These are phyloP conservation scores for Annulohypoxylon stygium DNA, from an alignment of 495 filamentous ascomycete genomes.

Conservation along the genomic window DNA sequence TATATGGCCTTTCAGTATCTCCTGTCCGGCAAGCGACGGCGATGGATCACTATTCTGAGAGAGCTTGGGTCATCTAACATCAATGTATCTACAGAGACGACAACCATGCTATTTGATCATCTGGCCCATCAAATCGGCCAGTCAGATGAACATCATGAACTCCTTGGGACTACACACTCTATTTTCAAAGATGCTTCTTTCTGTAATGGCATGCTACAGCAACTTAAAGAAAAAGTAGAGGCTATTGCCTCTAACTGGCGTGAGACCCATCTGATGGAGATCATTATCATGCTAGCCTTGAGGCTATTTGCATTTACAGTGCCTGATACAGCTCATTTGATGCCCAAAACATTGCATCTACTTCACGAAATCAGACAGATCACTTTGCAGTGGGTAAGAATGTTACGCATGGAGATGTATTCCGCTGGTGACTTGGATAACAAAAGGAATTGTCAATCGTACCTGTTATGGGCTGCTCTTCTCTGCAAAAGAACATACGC, in stretches of 20 bases:
- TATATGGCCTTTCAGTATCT: constrained; percentile 64
- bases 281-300: constrained; percentile 58
- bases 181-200: constrained; percentile 62
- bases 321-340: neutral
- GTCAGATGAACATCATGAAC: constrained; percentile 28
- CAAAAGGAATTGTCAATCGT: constrained; percentile 52
- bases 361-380: constrained; percentile 36
- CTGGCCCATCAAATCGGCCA: constrained; percentile 63
- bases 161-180: constrained; percentile 57
- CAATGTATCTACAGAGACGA: constrained; percentile 64
- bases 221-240: constrained; percentile 56
- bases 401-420: constrained; percentile 62
- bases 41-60: constrained; percentile 62
- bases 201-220: constrained; percentile 56
- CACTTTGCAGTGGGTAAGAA: constrained; percentile 58
- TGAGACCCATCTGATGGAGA: constrained; percentile 63
- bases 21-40: constrained; percentile 56
- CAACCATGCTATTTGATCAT: constrained; percentile 55
- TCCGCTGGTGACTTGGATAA: constrained; percentile 55
- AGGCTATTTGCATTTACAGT: constrained; percentile 46
- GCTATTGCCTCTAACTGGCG: constrained; percentile 65
- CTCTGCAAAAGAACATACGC: constrained; percentile 65
- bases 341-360: constrained; percentile 8
- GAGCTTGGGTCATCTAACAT: constrained; percentile 67
- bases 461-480: constrained; percentile 61